Percentiles rank a stretch among this genome's conserved stretches.
Evolutionary conservation across 2,329 filamentous ascomycete species (phyloP).

Genomic region (Talaromyces funiculosus): DNA sequence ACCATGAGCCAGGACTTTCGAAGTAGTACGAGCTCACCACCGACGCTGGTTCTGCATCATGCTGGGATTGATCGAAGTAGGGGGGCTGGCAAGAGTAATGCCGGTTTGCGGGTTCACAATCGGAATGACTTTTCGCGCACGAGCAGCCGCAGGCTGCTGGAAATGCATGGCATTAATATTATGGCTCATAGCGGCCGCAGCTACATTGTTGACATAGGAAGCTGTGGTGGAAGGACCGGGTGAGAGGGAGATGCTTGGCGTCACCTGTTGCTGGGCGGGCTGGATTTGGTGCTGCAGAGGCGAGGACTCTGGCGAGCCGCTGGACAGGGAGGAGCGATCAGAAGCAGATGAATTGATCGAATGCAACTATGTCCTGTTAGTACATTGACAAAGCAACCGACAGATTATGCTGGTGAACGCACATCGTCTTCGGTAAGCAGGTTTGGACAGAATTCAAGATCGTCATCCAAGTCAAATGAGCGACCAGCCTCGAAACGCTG

Average conservation of each 20-base stretch:
- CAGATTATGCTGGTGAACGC: slow-evolving; percentile 29
- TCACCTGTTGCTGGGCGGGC: slow-evolving; percentile 62
- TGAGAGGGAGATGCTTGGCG: slow-evolving; percentile 69
- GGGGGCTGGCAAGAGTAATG: slow-evolving; percentile 80
- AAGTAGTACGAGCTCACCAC: slow-evolving; percentile 29
- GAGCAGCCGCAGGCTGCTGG: slow-evolving; percentile 84
- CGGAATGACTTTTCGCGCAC: slow-evolving; percentile 89
- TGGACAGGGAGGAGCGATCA: slow-evolving; percentile 90
- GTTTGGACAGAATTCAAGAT: slow-evolving; percentile 90
- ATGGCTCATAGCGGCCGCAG: slow-evolving; percentile 63
- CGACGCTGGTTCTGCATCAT: slow-evolving; percentile 53
- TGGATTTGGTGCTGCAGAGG: slow-evolving; percentile 78
- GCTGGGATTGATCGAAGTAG: slow-evolving; percentile 62
- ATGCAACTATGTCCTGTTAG: slow-evolving; percentile 58
- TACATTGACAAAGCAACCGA: not conserved
- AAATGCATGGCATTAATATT: slow-evolving; percentile 64
- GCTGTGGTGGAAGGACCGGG: slow-evolving; percentile 46
- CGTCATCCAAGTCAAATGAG: slow-evolving; percentile 93
- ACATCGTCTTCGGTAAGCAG: slow-evolving; percentile 92
- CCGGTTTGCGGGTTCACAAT: slow-evolving; percentile 96
- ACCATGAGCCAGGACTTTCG: slow-evolving; percentile 20
- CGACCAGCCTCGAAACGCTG: slow-evolving; percentile 83
- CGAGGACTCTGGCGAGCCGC: slow-evolving; percentile 86
- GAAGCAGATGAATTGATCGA: slow-evolving; percentile 86
- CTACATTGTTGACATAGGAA: slow-evolving; percentile 34